Evolutionary conservation across 208 protist species (phyloP).

Genomic region (Acanthamoeba lenticulata): DNA sequence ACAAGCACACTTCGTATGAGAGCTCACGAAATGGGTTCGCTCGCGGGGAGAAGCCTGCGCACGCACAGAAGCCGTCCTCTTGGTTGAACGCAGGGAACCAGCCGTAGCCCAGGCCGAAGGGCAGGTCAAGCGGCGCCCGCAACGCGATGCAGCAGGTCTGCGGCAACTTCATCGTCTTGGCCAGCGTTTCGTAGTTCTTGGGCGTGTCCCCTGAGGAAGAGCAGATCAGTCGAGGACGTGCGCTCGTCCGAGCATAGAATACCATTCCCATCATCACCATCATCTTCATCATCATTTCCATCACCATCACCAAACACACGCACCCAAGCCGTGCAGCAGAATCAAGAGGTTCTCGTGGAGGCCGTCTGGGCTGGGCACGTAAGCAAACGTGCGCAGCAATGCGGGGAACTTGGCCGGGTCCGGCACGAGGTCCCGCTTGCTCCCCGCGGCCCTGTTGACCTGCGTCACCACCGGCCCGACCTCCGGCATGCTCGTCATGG

Average conservation of each 20-base stretch:
- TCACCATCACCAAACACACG: not conserved
- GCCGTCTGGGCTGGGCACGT: slow-evolving; percentile 25
- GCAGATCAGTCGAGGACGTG: too few relatives aligned
- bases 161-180: slow-evolving; percentile 10
- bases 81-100: slow-evolving; percentile 50
- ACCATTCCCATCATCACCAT: not conserved
- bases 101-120: slow-evolving; percentile 24
- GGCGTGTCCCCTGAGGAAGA: slow-evolving; percentile 3
- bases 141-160: slow-evolving; percentile 41
- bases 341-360: slow-evolving; percentile 58
- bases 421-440: not conserved
- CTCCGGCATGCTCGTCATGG: not conserved
- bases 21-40: too few relatives aligned
- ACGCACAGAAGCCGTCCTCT: slow-evolving; percentile 30
- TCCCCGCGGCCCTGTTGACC: not conserved
- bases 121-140: slow-evolving; percentile 1
- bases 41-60: too few relatives aligned
- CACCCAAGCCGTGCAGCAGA: slow-evolving; percentile 41
- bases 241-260: too few relatives aligned
- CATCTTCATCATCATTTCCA: not conserved
- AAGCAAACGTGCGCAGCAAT: not conserved
- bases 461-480: not conserved
- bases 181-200: slow-evolving; percentile 14
- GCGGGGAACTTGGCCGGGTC: not conserved
- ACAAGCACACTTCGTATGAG: too few relatives aligned